Base-by-base conservation (phyloP, 768 basidiomycete species). In the Trametes villosa region DNA sequence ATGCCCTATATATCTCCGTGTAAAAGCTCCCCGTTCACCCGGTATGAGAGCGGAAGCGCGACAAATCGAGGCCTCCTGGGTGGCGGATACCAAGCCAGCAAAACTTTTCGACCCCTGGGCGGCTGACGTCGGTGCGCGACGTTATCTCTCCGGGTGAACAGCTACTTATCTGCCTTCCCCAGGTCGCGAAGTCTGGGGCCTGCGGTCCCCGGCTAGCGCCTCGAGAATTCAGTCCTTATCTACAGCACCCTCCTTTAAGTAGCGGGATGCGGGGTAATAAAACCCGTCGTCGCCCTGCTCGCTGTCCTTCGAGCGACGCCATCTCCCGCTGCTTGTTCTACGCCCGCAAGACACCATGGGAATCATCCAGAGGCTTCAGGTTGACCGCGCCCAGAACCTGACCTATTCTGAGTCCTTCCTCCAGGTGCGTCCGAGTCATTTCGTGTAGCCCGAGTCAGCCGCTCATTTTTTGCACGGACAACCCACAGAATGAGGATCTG, bases 401-500 rank as follows among this genome's bases (percentile, higher is more conserved):
- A 81, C 83, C 29, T 78, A 82, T 60, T 76, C 73, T 46, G 78
- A 89, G 69, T 73, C 85, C 53, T 86, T 88, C 71, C 76, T 90
- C 66, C 78, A 79, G 55, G 85, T 87, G 59, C 60, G 80, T 72
- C 8, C 49, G 18, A 20, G 26, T 51, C 33, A 26, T 47, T 8
- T 53, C 64, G 62, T 18, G 36, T 7, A 38, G 44, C 11, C 22
- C 44, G 20, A 20, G 20, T 45, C 22, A 57, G 50, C 59, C 60
- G 45, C 40, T 38, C 31, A 4, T 34, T 33, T 20, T 46, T 26
- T 31, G 17, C 34, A 17, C 7, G 6, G 24, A 12, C 42, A n/a
- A 17, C n/a, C 57, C 33, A 13, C 65, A 89, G 87, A 89, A 88
- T 63, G 83, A 89, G 58, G 89, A 92, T 71, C 76, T 91, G 33